Base-by-base conservation (phyloP, 441 rosid species). In the Corymbia calophylla region DNA sequence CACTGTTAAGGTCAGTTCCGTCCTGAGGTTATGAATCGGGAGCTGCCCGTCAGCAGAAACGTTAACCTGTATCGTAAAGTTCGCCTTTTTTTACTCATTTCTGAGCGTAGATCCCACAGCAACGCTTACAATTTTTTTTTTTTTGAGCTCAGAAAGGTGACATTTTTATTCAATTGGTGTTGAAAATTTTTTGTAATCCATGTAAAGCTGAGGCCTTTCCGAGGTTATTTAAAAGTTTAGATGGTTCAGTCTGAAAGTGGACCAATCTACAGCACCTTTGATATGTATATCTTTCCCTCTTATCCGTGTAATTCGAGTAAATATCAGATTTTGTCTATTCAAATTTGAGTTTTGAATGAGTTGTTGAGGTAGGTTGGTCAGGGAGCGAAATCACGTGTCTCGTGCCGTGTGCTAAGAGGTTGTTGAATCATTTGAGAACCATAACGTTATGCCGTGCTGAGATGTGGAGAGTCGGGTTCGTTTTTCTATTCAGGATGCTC, bases 1-100 rank as follows among this genome's bases (percentile, higher is more conserved):
- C 86, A 87, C 87, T 7, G 90, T 89, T 32, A 89, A 89, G 90
- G 90, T 89, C 47, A 47, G 88, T 44, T 56, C 44, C 68, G 19
- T 53, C 8, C 44, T 15, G 18, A 47, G 19, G 32, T 48, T 80
- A 13, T 62, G 29, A 60, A 77, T 77, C 51, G 47, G 27, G 87
- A 66, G 49, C 27, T 31, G 73, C 27, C 23, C 35, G 9, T 54
- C 54, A 0, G 27, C 19, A 1, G 19, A 32, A 53, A 11, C 2
- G 6, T 29, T 17, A 15, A 53, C 47, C 87, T 53, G 9, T 73
- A 3, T 5, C 1, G 11, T 73, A 39, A 73, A 39, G 49, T 35
- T 73, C 82, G 4, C 82, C 29, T 39, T 21, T 73, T 70, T 70
- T 2, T 5, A 21, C 0, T 39, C 29, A 23, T 39, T 73, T 39